Evolutionary conservation across 495 filamentous ascomycete genomes (phyloP), one percentile per base, ranked within the genome.

Genomic region (Cercophora scortea): DNA sequence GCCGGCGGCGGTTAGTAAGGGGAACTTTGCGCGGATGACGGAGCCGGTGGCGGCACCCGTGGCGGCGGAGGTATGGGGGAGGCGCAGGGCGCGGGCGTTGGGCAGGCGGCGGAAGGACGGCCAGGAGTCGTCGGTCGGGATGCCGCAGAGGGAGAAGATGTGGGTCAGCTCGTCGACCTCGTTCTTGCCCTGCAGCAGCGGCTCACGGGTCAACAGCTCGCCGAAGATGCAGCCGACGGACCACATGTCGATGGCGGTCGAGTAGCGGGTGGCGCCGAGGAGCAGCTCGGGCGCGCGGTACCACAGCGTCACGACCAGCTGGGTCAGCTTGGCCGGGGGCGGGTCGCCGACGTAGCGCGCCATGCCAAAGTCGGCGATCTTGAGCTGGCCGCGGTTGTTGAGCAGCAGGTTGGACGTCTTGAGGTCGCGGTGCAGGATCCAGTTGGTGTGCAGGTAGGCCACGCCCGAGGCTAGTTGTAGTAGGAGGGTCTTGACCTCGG

Each of bases 311-410:
- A 97, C 93, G 54, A 98, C 92, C 16, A 97, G 82, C 66, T 93
- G 87, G 8, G 93, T 96, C 48, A 97, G 77, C 44, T 92, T 88
- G 0, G 84, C 81, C 6, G 85, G 81, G 2, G 67, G 57, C 12
- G 89, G 89, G 60, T 93, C 87, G 34, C 87, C 87, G 54, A 85
- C 86, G 74, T 90, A 91, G 25, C 93, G 82, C 5, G 93, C 92
- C 87, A 98, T 95, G 66, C 93, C 93, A 61, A 98, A 98, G 69
- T 98, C 93, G 42, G 93, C 93, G 54, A 98, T 82, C 67, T 96
- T 96, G 71, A 97, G 85, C 66, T 88, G 85, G 47, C 93, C 93
- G 16, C 90, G 88, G 74, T 98, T 97, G 73, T 88, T 92, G 69
- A 98, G 82, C 49, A 98, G 82, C 13, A 97, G 82, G 65, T 98